phyloP scores from a whole-genome alignment of 768 basidiomycete genomes.

The Cystobasidiopsis lactophilus region DNA sequence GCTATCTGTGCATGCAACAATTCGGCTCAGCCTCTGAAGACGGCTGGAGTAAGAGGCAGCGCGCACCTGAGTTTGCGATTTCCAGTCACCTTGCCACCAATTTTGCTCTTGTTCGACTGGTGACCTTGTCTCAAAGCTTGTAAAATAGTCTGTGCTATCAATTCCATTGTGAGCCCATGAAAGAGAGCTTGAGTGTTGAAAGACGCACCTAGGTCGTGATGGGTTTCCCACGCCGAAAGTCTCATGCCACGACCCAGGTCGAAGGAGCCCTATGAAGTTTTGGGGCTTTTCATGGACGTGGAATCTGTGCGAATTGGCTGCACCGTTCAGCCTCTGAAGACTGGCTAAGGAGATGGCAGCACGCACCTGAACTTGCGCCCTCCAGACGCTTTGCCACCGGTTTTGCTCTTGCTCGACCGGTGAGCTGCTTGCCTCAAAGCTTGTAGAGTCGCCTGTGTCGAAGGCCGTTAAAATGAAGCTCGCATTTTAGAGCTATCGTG shows the following conservation, averaged over 20 bases:
- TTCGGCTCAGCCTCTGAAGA: neutral
- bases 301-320: slow-evolving; percentile 34
- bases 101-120: slow-evolving; percentile 36
- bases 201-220: slow-evolving; percentile 13
- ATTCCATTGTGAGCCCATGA: too few species aligned
- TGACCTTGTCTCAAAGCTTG: slow-evolving; percentile 9
- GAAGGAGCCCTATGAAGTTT: slow-evolving; percentile 92
- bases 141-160: slow-evolving; percentile 16
- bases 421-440: slow-evolving; percentile 10
- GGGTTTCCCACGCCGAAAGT: slow-evolving; percentile 35
- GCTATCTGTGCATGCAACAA: slow-evolving; percentile 36
- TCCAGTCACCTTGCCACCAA: slow-evolving; percentile 91
- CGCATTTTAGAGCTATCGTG: neutral
- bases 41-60: neutral
- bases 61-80: slow-evolving; percentile 69
- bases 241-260: neutral
- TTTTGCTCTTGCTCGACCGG: slow-evolving; percentile 36
- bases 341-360: neutral
- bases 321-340: neutral
- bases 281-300: slow-evolving; percentile 89
- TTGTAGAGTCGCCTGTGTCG: slow-evolving; percentile 16
- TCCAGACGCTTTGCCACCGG: slow-evolving; percentile 91
- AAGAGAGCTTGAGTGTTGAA: neutral
- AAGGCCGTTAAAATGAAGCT: neutral
- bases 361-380: slow-evolving; percentile 69